phyloP scores from a whole-genome alignment of 352 stramenopile genomes.

The Thalassiosira allenii region DNA sequence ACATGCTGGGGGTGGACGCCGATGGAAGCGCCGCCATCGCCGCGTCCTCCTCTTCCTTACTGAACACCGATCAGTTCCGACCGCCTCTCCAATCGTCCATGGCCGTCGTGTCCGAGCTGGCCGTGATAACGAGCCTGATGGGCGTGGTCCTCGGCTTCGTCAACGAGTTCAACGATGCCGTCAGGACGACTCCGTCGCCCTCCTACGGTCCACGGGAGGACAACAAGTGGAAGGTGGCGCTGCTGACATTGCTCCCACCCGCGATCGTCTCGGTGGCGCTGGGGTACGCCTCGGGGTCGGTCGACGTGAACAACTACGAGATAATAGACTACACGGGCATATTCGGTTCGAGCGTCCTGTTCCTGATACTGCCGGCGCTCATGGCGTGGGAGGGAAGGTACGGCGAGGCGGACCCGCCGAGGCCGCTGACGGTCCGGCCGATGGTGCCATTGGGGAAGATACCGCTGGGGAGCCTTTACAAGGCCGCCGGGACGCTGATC shows the following conservation, averaged over 20 bases:
- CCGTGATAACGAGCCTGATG: slow-evolving; percentile 75
- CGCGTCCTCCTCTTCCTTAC: not conserved
- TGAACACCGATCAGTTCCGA: no score
- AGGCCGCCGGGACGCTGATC: slow-evolving; percentile 75
- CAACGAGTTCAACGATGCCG: slow-evolving; percentile 52
- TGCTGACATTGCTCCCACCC: slow-evolving; percentile 75
- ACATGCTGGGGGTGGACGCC: slow-evolving; percentile 3
- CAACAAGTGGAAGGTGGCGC: slow-evolving; percentile 64
- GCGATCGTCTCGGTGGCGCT: slow-evolving; percentile 42
- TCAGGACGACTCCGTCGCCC: slow-evolving; percentile 11
- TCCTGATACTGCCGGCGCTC: slow-evolving; percentile 82
- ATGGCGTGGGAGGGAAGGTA: slow-evolving; percentile 84
- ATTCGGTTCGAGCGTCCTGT: slow-evolving; percentile 85
- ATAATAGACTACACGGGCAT: slow-evolving; percentile 83
- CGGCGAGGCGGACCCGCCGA: slow-evolving; percentile 40
- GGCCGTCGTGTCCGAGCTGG: slow-evolving; percentile 59
- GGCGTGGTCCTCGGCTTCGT: slow-evolving; percentile 69
- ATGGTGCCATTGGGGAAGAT: slow-evolving; percentile 82
- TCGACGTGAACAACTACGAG: slow-evolving; percentile 15
- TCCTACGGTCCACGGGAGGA: slow-evolving; percentile 49
- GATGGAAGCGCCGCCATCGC: no score
- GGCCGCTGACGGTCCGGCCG: slow-evolving; percentile 38
- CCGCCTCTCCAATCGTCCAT: slow-evolving; percentile 33
- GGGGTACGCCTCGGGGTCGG: slow-evolving; percentile 1
- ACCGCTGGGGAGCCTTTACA: slow-evolving; percentile 71